Conservation (phyloP, 1,284 basidiomycete genomes). For the Vanrija sp. region DNA sequence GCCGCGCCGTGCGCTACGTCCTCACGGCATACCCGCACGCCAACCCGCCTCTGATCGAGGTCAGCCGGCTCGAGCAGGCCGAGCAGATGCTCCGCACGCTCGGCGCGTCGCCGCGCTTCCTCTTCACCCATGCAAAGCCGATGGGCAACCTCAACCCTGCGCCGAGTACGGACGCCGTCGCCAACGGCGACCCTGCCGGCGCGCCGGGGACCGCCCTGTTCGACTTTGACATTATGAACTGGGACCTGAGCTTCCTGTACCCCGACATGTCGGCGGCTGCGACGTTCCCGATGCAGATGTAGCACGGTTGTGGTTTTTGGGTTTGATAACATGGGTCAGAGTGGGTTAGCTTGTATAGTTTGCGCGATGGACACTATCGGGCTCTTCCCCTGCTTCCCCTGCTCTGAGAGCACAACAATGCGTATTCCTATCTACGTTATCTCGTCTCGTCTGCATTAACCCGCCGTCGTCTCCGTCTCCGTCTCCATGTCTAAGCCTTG, state of each 20-base stretch:
- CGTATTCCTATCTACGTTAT: no score
- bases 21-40: constrained; percentile 1
- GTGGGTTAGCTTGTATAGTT: no score
- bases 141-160: neutral
- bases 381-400: no score
- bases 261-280: constrained; percentile 2
- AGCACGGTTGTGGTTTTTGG: no score
- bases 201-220: neutral
- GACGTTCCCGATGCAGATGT: no score
- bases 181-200: neutral
- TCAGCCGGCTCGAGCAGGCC: neutral
- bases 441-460: no score
- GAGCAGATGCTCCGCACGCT: neutral
- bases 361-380: no score
- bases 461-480: no score
- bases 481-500: constrained; percentile 17
- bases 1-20: constrained; percentile 7
- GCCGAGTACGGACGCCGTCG: neutral
- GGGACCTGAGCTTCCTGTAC: constrained; percentile 10
- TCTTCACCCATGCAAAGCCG: constrained; percentile 1
- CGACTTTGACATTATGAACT: constrained; percentile 13
- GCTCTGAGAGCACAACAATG: no score
- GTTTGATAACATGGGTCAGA: no score
- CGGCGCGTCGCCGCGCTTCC: neutral
- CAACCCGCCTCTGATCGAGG: neutral